phyloP scores from a whole-genome alignment of 2,329 filamentous ascomycete species.

The Phaeosphaeriaceae sp. region DNA sequence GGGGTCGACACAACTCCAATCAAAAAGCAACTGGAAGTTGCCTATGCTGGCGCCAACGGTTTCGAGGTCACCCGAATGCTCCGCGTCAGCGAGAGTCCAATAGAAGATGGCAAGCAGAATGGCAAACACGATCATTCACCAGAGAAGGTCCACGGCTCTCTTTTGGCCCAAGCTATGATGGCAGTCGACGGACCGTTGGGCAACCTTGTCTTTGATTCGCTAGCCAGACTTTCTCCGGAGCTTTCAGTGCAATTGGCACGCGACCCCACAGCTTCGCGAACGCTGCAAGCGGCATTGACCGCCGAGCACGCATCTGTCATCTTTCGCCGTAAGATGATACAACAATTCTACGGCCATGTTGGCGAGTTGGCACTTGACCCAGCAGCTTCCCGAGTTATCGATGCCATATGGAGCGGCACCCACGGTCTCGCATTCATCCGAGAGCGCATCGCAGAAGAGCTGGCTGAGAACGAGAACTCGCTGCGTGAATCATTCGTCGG shows the following conservation, averaged over 20 bases:
- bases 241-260: slow-evolving; percentile 69
- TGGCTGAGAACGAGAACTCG: slow-evolving; percentile 65
- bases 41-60: slow-evolving; percentile 60
- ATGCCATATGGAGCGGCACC: slow-evolving; percentile 71
- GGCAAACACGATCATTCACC: slow-evolving; percentile 42
- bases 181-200: slow-evolving; percentile 73
- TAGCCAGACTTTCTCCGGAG: slow-evolving; percentile 60
- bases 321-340: slow-evolving; percentile 69
- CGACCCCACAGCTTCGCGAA: slow-evolving; percentile 65
- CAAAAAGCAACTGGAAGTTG: slow-evolving; percentile 64
- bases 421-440: slow-evolving; percentile 71
- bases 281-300: slow-evolving; percentile 70
- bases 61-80: slow-evolving; percentile 68
- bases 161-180: slow-evolving; percentile 83
- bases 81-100: slow-evolving; percentile 58
- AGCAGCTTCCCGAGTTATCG: slow-evolving; percentile 72
- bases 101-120: slow-evolving; percentile 49
- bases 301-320: slow-evolving; percentile 62
- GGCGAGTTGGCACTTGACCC: slow-evolving; percentile 67
- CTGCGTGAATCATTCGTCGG: slow-evolving; percentile 72
- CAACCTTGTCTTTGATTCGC: slow-evolving; percentile 72
- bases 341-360: slow-evolving; percentile 69
- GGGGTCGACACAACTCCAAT: slow-evolving; percentile 65
- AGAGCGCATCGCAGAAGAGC: slow-evolving; percentile 71
- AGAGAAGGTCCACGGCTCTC: slow-evolving; percentile 79